These are phyloP conservation scores for Hymenoscyphus fraxineus DNA, from an alignment of 2,329 filamentous ascomycete species.

Conservation along the genomic window DNA sequence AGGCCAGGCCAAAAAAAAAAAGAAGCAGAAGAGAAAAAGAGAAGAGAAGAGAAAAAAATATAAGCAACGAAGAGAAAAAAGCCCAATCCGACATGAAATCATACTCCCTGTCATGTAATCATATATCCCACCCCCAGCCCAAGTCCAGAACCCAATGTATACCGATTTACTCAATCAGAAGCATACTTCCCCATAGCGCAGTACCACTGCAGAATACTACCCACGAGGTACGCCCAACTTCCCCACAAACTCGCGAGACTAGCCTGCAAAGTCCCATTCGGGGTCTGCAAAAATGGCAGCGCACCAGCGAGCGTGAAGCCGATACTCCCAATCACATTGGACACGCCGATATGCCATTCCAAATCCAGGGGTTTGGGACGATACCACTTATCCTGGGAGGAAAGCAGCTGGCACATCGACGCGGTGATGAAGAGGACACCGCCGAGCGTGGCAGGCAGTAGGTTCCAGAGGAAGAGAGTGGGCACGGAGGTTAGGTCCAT, in stretches of 20 bases:
- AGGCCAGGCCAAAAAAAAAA: neutral
- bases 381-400: slow-evolving; percentile 21
- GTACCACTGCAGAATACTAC: slow-evolving; percentile 26
- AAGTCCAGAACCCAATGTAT: neutral
- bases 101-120: neutral
- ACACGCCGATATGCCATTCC: slow-evolving; percentile 22
- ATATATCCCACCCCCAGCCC: neutral
- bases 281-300: slow-evolving; percentile 16
- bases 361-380: slow-evolving; percentile 8
- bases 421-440: slow-evolving; percentile 22
- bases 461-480: slow-evolving; percentile 16
- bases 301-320: slow-evolving; percentile 24
- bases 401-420: slow-evolving; percentile 14
- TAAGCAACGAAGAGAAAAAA: neutral
- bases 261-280: slow-evolving; percentile 12
- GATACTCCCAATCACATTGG: slow-evolving; percentile 21
- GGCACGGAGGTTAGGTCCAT: slow-evolving; percentile 16
- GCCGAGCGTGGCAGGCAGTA: slow-evolving; percentile 23
- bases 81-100: neutral
- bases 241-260: slow-evolving; percentile 23
- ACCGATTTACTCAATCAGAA: neutral
- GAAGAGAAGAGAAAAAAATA: neutral
- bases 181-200: slow-evolving; percentile 20
- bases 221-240: slow-evolving; percentile 25
- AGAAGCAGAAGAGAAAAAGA: neutral